Evolutionary conservation across 176 grass and related monocot species (phyloP), one percentile per base, ranked within the genome.

Genomic region (Neostapfia colusana): DNA sequence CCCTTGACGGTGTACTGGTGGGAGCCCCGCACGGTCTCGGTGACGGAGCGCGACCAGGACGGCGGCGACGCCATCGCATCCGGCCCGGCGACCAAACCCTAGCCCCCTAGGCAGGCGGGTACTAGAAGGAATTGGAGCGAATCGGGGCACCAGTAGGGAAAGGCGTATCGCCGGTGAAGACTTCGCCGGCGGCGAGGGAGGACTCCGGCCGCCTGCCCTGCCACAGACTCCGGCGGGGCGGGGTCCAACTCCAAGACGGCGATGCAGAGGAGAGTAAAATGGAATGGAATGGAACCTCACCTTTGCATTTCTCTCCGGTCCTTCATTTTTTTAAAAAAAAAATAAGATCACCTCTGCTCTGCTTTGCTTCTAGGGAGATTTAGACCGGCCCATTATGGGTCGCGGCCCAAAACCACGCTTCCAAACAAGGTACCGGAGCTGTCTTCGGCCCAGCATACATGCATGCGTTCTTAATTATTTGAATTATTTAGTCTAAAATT

Each of bases 1-100:
- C 93, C 93, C 84, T 85, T 83, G 58, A 92, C 79, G 28, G 82
- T 89, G 87, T 88, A 96, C 67, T 83, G 81, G 85, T 96, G 93
- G 31, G 89, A 92, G 0, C 93, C 93, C 26, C 88, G 86, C 65
- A 96, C 89, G 26, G 89, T 84, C 82, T 96, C 89, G 10, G 77
- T 89, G 42, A 96, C 75, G 18, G 84, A 89, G 38, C 85, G 82
- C 38, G 93, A 92, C 75, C 81, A 86, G 10, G 84, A 90, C n/a
- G 77, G 65, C 24, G 58, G 37, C 23, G 53, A 17, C 64, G 76
- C 73, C 85, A 88, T 91, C 42, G 79, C 88, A 78, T 76, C 79
- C 34, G 72, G 20, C 50, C 17, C 9, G 69, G 46, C 5, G 15
- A 15, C 37, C 39, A 64, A 85, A 91, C 80, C 85, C 89, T 88